phyloP scores from a whole-genome alignment of 2,329 filamentous ascomycete species.

The Colletotrichum shisoi region DNA sequence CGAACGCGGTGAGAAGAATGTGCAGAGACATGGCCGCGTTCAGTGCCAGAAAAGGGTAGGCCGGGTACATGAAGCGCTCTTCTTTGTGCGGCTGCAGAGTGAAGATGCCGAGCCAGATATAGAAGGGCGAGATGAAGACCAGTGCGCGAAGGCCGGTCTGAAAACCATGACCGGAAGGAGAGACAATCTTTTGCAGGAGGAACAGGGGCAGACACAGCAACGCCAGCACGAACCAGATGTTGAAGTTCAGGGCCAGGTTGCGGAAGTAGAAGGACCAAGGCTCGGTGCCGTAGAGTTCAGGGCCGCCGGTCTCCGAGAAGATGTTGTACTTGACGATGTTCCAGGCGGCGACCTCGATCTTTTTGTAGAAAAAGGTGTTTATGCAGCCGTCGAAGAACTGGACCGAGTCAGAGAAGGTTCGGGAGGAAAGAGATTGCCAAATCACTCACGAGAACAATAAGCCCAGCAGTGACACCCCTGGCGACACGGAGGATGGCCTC shows the following conservation, averaged over 20 bases:
- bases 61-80: constrained; percentile 98
- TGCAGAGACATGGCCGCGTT: constrained; percentile 88
- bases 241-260: constrained; percentile 93
- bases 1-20: constrained; percentile 77
- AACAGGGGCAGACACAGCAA: constrained; percentile 78
- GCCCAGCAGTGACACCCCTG: constrained; percentile 71
- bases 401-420: constrained; percentile 19
- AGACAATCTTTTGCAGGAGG: constrained; percentile 72
- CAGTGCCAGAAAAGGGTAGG: constrained; percentile 86
- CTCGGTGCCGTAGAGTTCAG: constrained; percentile 93
- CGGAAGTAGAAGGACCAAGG: constrained; percentile 96
- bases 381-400: constrained; percentile 74
- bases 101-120: constrained; percentile 93
- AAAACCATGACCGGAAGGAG: constrained; percentile 67
- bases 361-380: constrained; percentile 87
- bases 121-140: constrained; percentile 84
- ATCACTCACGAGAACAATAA: constrained; percentile 72
- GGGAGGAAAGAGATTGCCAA: neutral
- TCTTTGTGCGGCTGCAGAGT: constrained; percentile 95
- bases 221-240: constrained; percentile 88
- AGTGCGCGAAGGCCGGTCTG: constrained; percentile 77
- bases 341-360: constrained; percentile 78
- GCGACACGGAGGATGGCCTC: constrained; percentile 68
- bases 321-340: constrained; percentile 98
- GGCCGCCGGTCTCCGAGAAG: constrained; percentile 81